Base-by-base conservation (phyloP, 306 rosid genomes). In the Fragaria ananassa region DNA sequence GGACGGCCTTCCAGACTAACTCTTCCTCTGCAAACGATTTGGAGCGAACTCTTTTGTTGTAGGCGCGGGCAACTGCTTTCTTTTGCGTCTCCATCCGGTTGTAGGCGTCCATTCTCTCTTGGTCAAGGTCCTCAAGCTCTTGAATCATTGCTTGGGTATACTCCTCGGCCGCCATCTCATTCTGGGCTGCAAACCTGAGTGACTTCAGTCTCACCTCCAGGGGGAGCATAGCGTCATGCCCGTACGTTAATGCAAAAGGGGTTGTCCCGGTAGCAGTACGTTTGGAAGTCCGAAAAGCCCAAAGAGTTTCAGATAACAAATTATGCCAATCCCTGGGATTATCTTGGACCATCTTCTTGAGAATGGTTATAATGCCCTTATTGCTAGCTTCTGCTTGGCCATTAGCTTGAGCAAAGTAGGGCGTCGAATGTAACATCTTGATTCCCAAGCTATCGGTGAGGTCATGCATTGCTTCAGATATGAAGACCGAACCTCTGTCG, bases 61-160 rank as follows among this genome's bases (percentile, higher is more conserved):
- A 53, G 1, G 58, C 58, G 0, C 23, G 2, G 19, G 25, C 58
- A 1, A 37, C 86, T 85, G 96, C 93, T 85, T 64, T 60, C 78
- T 84, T 69, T 29, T 79, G 58, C 0, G 58, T 25, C 10, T 53
- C 58, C 58, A 53, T 4, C 0, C 10, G 23, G 7, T 53, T 53
- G 10, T 53, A 4, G 2, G 58, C 25, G 8, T 53, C 58, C 9
- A 53, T 6, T 6, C 23, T 3, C 8, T 15, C 58, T 18, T 53
- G 58, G 3, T 53, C 58, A 2, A 53, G 58, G 6, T 53, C 58
- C 11, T 53, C 58, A 0, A 53, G 8, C 8, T 53, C 58, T 6
- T 53, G 58, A 1, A 53, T 15, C 58, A 19, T 53, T 1, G 25
- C 25, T 6, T 53, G 58, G 1, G 25, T 53, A 7, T 53, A 53